Percentiles rank a stretch among this genome's conserved stretches.
Conservation (phyloP, 305 asterid genomes). For the Vinca major region DNA sequence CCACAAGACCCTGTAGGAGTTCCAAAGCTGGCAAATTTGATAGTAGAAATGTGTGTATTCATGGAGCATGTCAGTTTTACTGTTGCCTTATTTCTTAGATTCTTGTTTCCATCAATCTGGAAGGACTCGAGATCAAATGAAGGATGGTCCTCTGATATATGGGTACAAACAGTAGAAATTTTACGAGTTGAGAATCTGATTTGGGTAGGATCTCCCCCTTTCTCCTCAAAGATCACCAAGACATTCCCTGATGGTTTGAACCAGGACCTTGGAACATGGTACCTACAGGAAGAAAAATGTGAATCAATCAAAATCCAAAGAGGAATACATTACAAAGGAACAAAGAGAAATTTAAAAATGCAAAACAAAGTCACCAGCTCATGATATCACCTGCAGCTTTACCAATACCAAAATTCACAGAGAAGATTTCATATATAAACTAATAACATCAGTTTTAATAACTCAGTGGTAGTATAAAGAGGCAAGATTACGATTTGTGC, state of each 20-base stretch:
- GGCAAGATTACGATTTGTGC: not conserved
- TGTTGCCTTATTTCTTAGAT: slow-evolving; percentile 23
- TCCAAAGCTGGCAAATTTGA: slow-evolving; percentile 70
- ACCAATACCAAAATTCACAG: not conserved
- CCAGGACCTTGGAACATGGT: slow-evolving; percentile 92
- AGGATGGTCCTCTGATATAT: slow-evolving; percentile 58
- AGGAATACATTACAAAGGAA: not conserved
- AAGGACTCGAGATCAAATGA: slow-evolving; percentile 29
- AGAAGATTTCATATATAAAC: not conserved
- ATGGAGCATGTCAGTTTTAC: slow-evolving; percentile 46
- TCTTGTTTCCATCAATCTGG: slow-evolving; percentile 23
- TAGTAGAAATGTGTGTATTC: slow-evolving; percentile 31
- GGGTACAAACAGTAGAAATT: slow-evolving; percentile 41
- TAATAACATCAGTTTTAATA: not conserved
- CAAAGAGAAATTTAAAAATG: not conserved
- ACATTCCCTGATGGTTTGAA: slow-evolving; percentile 70
- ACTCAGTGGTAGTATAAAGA: not conserved
- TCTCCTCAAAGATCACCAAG: slow-evolving; percentile 79
- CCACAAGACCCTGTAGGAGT: slow-evolving; percentile 65
- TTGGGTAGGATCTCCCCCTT: slow-evolving; percentile 76
- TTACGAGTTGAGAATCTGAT: slow-evolving; percentile 51
- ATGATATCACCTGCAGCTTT: not conserved
- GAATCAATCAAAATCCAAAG: not conserved
- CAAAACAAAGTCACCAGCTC: not conserved
- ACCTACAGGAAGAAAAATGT: slow-evolving; percentile 38